These are phyloP conservation scores for Bacterosira constricta DNA, from an alignment of 108 stramenopile genomes.

Conservation along the genomic window DNA sequence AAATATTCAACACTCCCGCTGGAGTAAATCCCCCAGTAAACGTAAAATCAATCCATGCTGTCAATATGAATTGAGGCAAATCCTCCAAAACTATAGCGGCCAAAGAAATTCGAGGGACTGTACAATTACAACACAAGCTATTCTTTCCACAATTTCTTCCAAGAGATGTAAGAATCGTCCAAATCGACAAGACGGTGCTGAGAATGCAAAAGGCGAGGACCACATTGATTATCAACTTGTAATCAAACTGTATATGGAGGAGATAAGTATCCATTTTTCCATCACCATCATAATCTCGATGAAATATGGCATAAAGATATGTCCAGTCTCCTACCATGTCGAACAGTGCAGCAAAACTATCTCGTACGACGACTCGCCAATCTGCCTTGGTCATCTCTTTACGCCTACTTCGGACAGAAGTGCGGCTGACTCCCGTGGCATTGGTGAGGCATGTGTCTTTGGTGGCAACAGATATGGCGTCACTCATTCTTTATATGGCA, in stretches of 20 bases:
- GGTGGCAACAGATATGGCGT: too few species aligned
- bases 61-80: conserved; percentile 33
- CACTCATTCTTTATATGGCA: too few species aligned
- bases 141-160: conserved; percentile 6
- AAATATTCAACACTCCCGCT: conserved; percentile 35
- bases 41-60: conserved; percentile 19
- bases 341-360: not conserved
- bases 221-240: conserved; percentile 2
- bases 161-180: conserved; percentile 20
- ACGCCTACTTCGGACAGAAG: too few species aligned
- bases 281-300: conserved; percentile 1
- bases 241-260: not conserved
- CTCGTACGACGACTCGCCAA: not conserved
- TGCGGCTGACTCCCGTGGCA: too few species aligned
- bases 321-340: conserved; percentile 6
- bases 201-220: conserved; percentile 24
- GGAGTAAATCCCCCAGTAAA: conserved; percentile 14
- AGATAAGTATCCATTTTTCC: not conserved
- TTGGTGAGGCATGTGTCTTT: too few species aligned
- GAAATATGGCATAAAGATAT: conserved; percentile 2
- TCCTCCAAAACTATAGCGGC: conserved; percentile 22
- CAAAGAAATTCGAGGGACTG: conserved; percentile 19
- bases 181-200: conserved; percentile 7
- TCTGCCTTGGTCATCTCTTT: not conserved
- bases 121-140: conserved; percentile 41